phyloP scores from a whole-genome alignment of 1,284 basidiomycete species.

The Fomitopsis schrenkii region DNA sequence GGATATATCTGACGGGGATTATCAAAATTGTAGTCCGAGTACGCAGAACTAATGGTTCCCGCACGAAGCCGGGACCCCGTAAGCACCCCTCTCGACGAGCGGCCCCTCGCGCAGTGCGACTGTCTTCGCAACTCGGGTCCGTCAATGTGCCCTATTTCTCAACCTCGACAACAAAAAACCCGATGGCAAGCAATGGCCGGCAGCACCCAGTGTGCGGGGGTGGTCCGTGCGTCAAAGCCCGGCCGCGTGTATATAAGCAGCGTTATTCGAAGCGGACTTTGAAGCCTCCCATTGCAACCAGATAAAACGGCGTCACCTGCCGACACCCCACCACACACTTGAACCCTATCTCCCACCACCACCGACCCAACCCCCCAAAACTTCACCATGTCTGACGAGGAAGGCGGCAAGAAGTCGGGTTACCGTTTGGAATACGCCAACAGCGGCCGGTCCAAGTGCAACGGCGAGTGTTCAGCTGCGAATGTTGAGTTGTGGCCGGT shows the following conservation, averaged over 20 bases:
- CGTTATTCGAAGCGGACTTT: conserved; percentile 31
- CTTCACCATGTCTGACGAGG: conserved; percentile 53
- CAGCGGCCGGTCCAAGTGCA: conserved; percentile 73
- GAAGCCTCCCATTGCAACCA: conserved; percentile 19
- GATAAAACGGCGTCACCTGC: conserved; percentile 22
- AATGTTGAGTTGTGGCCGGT: conserved; percentile 12
- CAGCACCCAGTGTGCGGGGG: not conserved
- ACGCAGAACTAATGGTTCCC: not conserved
- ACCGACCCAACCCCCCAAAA: conserved; percentile 18
- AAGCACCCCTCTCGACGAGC: not conserved
- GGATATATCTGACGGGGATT: no score
- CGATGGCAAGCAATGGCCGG: not conserved
- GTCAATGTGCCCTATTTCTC: not conserved
- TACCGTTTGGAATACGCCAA: conserved; percentile 78
- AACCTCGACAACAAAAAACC: not conserved
- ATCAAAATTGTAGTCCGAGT: no score
- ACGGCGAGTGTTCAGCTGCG: conserved; percentile 50
- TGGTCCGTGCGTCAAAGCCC: conserved; percentile 19
- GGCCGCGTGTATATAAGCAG: conserved; percentile 19
- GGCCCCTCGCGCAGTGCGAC: not conserved
- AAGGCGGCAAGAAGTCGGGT: conserved; percentile 48
- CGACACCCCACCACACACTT: conserved; percentile 11
- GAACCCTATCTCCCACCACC: conserved; percentile 17
- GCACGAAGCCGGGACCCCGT: not conserved
- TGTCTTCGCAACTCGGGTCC: not conserved